These are phyloP conservation scores for Solanum tarijense DNA, from an alignment of 257 asterid species.

Conservation along the genomic window DNA sequence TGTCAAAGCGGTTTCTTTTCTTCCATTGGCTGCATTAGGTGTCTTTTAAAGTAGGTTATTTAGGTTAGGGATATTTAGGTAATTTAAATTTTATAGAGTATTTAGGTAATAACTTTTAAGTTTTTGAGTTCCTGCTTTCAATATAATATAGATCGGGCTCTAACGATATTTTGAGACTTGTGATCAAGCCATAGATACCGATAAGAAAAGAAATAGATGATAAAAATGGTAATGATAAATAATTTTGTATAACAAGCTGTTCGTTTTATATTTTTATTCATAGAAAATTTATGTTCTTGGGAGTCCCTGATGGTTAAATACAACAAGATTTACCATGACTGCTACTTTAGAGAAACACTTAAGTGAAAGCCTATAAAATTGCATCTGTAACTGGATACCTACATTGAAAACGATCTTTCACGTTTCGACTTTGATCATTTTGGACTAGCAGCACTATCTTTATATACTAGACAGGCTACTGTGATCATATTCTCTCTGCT, in stretches of 20 bases:
- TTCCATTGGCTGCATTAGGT: not conserved
- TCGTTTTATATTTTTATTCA: not conserved
- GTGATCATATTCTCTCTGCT: not conserved
- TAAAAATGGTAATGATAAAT: not conserved
- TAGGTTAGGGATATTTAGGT: not conserved
- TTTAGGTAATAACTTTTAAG: not conserved
- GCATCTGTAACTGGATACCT: not conserved
- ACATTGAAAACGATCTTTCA: not conserved
- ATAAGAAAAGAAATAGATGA: not conserved
- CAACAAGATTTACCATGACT: conserved; percentile 4
- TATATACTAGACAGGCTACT: not conserved
- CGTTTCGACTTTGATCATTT: not conserved
- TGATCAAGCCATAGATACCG: not conserved
- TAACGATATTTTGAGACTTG: not conserved
- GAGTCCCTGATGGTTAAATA: conserved; percentile 5
- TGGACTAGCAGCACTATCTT: not conserved
- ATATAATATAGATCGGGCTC: not conserved
- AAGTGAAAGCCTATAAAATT: not conserved
- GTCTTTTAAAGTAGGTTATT: not conserved
- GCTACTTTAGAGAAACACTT: conserved; percentile 2
- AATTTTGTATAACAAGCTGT: not conserved
- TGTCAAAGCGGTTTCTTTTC: not conserved
- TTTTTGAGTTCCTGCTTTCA: not conserved
- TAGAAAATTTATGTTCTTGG: not conserved
- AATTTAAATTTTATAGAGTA: not conserved